Evolutionary conservation across 1,139 yeast genomes (phyloP), one percentile per base, ranked within the genome.

Genomic region (Geotrichum europaeum): DNA sequence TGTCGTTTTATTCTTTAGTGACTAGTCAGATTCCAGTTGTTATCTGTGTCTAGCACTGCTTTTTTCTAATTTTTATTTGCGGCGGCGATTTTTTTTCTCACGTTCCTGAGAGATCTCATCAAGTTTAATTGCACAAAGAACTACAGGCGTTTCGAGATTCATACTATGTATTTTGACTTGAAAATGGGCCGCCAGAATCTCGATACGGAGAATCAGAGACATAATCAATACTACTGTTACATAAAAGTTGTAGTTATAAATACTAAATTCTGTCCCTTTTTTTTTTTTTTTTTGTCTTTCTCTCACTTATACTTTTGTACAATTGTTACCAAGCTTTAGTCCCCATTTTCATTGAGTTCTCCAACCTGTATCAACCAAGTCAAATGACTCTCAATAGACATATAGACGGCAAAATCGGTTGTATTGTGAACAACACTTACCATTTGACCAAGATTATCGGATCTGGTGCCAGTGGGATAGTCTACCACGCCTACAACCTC

Each of bases 391-490:
- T 15, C 40, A 34, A 15, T 15, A 13, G 2, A 15, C 3, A 34
- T 15, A 40, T 18, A 3, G 51, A 56, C 49, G 55, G 32, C 34
- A 49, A 47, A 10, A 32, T 49, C 6, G 59, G 57, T 13, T 59
- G 15, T 25, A 49, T 51, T 7, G 53, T 59, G 18, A 59, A 59
- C 45, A 47, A 40, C 25, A 43, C 55, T 43, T 59, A 59, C 47
- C 34, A 34, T 28, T 45, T 60, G 20, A 50, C 51, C 18, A 57
- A 55, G 60, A 84, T 85, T 63, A 80, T 89, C n/a, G 97, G 97
- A n/a, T 84, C 95, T 0, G 97, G 97, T 50, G 91, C 96, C 22
- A 90, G 87, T 69, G 97, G 97, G 1, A 79, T 88, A 34, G 96
- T 91, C 15, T 90, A 87, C 74, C 78, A 83, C 20, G 92, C 90